Percentiles rank a stretch among this genome's conserved stretches.
Conservation (phyloP, 306 rosid genomes). For the Ceratonia siliqua region DNA sequence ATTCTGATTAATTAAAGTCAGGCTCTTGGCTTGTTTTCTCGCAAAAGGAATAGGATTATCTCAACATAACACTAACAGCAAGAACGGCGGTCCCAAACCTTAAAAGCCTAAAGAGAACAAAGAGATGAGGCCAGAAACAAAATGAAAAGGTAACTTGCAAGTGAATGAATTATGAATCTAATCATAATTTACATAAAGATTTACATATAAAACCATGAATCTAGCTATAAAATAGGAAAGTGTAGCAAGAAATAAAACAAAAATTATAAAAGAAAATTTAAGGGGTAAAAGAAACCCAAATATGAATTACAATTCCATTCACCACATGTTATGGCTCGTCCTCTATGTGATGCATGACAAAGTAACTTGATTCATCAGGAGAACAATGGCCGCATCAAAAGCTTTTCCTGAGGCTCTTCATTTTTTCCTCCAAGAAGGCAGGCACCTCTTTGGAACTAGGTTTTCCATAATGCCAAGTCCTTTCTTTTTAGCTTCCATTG, state of each 20-base stretch:
- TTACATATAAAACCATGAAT: conserved; percentile 34
- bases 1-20: too few species aligned
- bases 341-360: conserved; percentile 6
- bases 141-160: too few species aligned
- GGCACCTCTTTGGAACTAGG: not conserved
- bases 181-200: conserved; percentile 12
- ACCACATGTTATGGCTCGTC: not conserved
- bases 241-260: not conserved
- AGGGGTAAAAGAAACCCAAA: not conserved
- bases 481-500: conserved; percentile 27
- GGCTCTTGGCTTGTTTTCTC: too few species aligned
- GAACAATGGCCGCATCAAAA: conserved; percentile 17
- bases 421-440: conserved; percentile 21
- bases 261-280: not conserved
- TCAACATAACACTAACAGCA: not conserved
- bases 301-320: conserved; percentile 16
- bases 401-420: not conserved
- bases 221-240: not conserved
- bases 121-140: too few species aligned
- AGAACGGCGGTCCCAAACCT: too few species aligned
- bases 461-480: conserved; percentile 23
- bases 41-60: too few species aligned
- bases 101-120: too few species aligned
- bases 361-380: conserved; percentile 6
- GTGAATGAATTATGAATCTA: too few species aligned